Base-by-base conservation (phyloP, 164 flowering plant species). In the Vitis rupestris region DNA sequence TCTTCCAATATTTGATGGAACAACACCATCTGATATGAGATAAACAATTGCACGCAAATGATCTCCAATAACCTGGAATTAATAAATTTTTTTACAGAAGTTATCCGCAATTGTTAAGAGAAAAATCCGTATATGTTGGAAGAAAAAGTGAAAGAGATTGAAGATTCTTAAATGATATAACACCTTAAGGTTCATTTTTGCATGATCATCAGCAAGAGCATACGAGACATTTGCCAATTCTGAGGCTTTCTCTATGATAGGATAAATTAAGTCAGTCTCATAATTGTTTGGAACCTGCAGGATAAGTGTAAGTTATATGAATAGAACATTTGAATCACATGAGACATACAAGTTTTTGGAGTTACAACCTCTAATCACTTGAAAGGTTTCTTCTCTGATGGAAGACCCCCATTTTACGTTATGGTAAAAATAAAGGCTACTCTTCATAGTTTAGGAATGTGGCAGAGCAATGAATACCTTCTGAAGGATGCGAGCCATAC, bases 1-100 rank as follows among this genome's bases (percentile, higher is more conserved):
- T 79, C 99, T 86, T 49, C 99, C 97, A 76, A 94, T 87, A 81
- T 94, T 94, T 74, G 99, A 94, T 50, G 99, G 99, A 61, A 82
- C 49, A 68, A 94, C 95, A 16, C 99, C 97, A 85, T 94, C 99
- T 48, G 99, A 88, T 76, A 94, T 78, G 72, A 94, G 97, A 86
- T 79, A 92, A 58, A 94, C 95, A 74, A 89, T 74, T 55, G 99
- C 97, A 61, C 95, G 97, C 86, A 91, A 70, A 79, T 94, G 99
- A 69, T 92, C 99, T 69, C 95, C 99, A 61, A 90, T 83, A 69
- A 94, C 79, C 98, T 94, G 82, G 70, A 75, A 77, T 23, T 23
- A 65, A 31, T 14, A 54, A 16, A 57, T 17, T 8, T 14, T 12
- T 44, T 23, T 17, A 5, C 0, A 19, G 63, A 51, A 51, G 16